These are phyloP conservation scores for Chlorella vulgaris DNA, from an alignment of 139 green algal genomes.

Conservation along the genomic window DNA sequence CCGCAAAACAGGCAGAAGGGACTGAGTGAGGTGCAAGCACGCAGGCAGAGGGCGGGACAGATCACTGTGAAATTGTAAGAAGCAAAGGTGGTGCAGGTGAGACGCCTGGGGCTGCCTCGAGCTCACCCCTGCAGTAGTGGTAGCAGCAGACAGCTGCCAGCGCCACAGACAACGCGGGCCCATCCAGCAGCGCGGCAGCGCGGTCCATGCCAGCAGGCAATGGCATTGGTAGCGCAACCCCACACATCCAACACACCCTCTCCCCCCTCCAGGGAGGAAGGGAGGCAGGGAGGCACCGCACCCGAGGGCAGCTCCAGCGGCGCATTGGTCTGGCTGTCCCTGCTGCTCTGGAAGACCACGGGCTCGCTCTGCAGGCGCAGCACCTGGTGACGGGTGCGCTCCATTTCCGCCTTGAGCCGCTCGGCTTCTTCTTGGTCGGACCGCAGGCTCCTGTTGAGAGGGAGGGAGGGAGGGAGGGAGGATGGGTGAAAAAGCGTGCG, in stretches of 20 bases:
- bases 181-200: no score
- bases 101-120: no score
- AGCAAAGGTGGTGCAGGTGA: no score
- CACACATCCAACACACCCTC: no score
- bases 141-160: no score
- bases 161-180: no score
- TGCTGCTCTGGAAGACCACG: slow-evolving; percentile 86
- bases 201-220: no score
- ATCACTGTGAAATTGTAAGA: no score
- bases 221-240: no score
- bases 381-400: not conserved
- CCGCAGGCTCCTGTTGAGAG: slow-evolving; percentile 11
- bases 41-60: not conserved
- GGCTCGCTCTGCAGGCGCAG: slow-evolving; percentile 53
- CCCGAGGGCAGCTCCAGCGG: slow-evolving; percentile 88
- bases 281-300: not conserved
- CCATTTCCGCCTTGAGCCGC: slow-evolving; percentile 67
- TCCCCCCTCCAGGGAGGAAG: no score
- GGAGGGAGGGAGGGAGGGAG: not conserved
- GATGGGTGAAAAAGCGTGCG: not conserved
- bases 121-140: no score
- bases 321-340: slow-evolving; percentile 73
- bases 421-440: slow-evolving; percentile 75
- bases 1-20: not conserved
- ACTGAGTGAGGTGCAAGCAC: not conserved